Base-by-base conservation (phyloP, 768 basidiomycete genomes). In the Lepiota subincarnata region DNA sequence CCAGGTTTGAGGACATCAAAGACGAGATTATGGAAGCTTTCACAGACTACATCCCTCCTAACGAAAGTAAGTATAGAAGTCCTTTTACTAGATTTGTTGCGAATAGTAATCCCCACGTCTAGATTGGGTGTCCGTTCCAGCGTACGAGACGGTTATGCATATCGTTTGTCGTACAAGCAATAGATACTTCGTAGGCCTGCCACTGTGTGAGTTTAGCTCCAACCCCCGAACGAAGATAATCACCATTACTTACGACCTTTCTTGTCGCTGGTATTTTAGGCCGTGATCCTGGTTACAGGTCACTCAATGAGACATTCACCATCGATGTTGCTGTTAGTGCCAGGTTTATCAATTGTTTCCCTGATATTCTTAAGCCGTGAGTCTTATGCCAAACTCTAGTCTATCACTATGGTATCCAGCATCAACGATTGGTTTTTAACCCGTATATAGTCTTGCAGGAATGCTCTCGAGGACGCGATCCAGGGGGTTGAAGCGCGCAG, bases 21-120 rank as follows among this genome's bases (percentile, higher is more conserved):
- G 77, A 82, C 26, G 83, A 84, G 55, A 60, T 81, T 22, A 55
- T 66, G 11, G 55, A 60, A 6, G 66, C 80, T 3, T 73, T 78
- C 55, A 59, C 61, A 0, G 74, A 78, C 1, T 51, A 49, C 14
- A 45, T 57, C 35, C 37, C 47, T 20, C 47, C 7, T 22, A 45
- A 14, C 2, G 18, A 45, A 26, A 45, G 46, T 46, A 46, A 12
- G 34, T 50, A 24, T 51, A 12, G 31, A 3, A 43, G 5, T 40
- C 19, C 14, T 11, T 37, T 49, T 24, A 28, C 35, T 39, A 47
- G n/a, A n/a, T 22, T 16, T 12, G 20, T 38, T 13, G 40, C 24
- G n/a, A 31, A 14, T 37, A 8, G 16, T 18, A n/a, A 6, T 38
- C 36, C 4, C 34, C 35, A 1, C 6, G 18, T 45, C 26, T n/a